phyloP scores from a whole-genome alignment of 169 alveolate species.

The Prorocentrum cordatum region DNA sequence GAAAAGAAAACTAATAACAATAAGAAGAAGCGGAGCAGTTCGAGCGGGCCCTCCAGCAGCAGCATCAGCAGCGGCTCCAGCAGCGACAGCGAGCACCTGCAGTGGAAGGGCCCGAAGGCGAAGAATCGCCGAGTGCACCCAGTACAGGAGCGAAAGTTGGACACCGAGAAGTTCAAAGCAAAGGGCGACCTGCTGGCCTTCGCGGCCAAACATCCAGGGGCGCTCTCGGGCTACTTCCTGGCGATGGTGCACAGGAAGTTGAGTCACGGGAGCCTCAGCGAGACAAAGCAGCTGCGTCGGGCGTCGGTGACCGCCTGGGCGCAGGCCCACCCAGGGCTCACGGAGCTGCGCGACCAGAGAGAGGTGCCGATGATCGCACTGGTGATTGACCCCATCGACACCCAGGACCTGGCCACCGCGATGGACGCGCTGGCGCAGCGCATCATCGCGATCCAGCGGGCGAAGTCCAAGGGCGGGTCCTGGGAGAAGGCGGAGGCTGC shows the following conservation, averaged over 20 bases:
- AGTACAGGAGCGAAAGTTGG: too few relatives aligned
- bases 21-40: too few relatives aligned
- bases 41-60: too few relatives aligned
- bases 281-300: neutral
- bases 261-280: neutral
- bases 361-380: constrained; percentile 13
- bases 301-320: constrained; percentile 14
- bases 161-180: neutral
- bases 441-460: constrained; percentile 12
- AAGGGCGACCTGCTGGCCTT: constrained; percentile 12
- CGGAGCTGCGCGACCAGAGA: constrained; percentile 1
- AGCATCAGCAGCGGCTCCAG: too few relatives aligned
- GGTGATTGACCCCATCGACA: neutral
- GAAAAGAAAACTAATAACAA: too few relatives aligned
- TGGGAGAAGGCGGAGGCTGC: constrained; percentile 32
- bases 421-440: constrained; percentile 6
- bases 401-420: neutral
- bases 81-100: too few relatives aligned
- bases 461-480: neutral
- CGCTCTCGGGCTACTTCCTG: constrained; percentile 18
- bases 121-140: too few relatives aligned
- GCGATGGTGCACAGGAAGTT: neutral
- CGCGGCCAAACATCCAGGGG: constrained; percentile 5
- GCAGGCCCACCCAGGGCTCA: neutral
- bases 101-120: too few relatives aligned